phyloP scores from a whole-genome alignment of 2,329 filamentous ascomycete genomes.

The Aspergillus tamarii region DNA sequence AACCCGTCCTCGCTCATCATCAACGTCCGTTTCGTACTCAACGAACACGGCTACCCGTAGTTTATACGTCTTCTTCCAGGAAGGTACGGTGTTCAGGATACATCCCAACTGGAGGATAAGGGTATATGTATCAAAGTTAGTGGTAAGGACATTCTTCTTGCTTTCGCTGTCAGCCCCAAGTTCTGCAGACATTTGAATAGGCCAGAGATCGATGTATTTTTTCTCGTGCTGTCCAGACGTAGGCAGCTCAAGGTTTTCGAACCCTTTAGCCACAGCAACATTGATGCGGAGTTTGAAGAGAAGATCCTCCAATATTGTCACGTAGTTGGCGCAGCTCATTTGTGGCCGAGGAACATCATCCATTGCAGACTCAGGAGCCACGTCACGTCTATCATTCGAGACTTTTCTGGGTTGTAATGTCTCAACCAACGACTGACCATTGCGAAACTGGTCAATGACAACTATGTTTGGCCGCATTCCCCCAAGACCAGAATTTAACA shows the following conservation, averaged over 20 bases:
- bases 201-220: conserved; percentile 86
- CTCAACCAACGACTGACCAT: conserved; percentile 59
- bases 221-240: conserved; percentile 63
- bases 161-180: conserved; percentile 68
- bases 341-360: conserved; percentile 68
- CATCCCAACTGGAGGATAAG: conserved; percentile 86
- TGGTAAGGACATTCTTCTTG: conserved; percentile 71
- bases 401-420: conserved; percentile 53
- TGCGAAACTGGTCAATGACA: conserved; percentile 74
- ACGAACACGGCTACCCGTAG: conserved; percentile 84
- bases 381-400: conserved; percentile 25
- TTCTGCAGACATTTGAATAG: conserved; percentile 90
- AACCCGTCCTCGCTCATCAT: conserved; percentile 74
- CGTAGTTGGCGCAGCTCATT: conserved; percentile 72
- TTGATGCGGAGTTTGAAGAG: conserved; percentile 78
- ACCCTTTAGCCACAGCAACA: conserved; percentile 81
- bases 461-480: conserved; percentile 91
- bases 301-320: conserved; percentile 82
- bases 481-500: conserved; percentile 78
- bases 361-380: conserved; percentile 55
- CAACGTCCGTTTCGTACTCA: conserved; percentile 82
- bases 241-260: conserved; percentile 75
- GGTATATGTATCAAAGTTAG: conserved; percentile 89
- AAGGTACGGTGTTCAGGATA: conserved; percentile 78
- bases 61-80: conserved; percentile 74